Evolutionary conservation across 2,329 filamentous ascomycete species (phyloP), one percentile per base, ranked within the genome.

Genomic region (Leptographium flavum): DNA sequence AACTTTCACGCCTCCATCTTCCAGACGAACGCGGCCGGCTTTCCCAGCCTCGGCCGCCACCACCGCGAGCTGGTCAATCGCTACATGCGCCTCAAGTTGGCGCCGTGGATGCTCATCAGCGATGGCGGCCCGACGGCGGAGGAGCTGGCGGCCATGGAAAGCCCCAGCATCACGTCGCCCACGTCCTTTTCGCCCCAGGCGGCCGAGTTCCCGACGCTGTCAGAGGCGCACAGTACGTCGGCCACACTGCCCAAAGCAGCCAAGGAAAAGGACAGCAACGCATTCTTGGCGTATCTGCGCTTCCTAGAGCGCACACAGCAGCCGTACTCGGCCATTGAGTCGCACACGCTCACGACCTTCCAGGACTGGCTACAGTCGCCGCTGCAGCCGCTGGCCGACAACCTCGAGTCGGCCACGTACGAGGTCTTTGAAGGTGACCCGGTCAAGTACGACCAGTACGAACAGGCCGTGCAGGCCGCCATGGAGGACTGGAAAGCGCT

Each of bases 401-500:
- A 98, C 55, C 72, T 98, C 14, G 93, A 98, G 60, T 94, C 87
- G 39, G 84, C 94, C 36, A 98, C 92, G 0, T 98, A 98, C 61
- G 92, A 98, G 59, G 90, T 96, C 2, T 98, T 98, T 56, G 92
- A 98, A 61, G 93, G 93, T 54, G 93, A 98, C 52, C 92, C 92
- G 0, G 84, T 98, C 64, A 98, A 98, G 63, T 98, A 98, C 60
- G 80, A 87, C 52, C 93, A 90, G 71, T 98, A 98, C 59, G 87
- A 96, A 60, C 71, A 74, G 39, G 92, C 92, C 14, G 82, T 93
- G 46, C 76, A 77, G 4, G 77, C 84, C 52, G 90, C 92, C 1
- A 69, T 98, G 50, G 71, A 67, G 13, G 88, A 96, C 56, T 93
- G 92, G 81, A 72, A 72, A 47, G 65, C 70, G 32, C 71, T 85